Conservation (phyloP, 1,139 yeast species). For the Kurtzmaniella natalensis region DNA sequence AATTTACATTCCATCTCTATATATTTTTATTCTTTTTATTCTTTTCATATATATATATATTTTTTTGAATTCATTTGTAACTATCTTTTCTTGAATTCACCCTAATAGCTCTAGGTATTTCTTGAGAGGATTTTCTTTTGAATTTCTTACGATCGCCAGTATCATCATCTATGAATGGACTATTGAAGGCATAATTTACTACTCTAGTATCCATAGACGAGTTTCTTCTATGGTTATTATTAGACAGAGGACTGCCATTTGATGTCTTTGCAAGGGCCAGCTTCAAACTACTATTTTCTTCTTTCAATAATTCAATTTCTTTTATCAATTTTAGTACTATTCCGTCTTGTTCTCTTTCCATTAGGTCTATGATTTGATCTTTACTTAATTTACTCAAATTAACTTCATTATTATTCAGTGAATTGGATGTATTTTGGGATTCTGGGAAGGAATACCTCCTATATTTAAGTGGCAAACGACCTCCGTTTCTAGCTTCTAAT, state of each 20-base stretch:
- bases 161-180: not conserved
- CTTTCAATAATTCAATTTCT: slow-evolving; percentile 49
- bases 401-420: slow-evolving; percentile 2
- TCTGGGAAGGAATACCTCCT: slow-evolving; percentile 7
- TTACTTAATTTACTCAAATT: slow-evolving; percentile 12
- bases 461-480: not conserved
- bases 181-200: slow-evolving; percentile 2
- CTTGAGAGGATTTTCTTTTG: slow-evolving; percentile 5
- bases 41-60: no score
- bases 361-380: slow-evolving; percentile 53
- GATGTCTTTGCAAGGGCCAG: slow-evolving; percentile 6
- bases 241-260: slow-evolving; percentile 6
- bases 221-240: slow-evolving; percentile 6
- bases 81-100: not conserved
- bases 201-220: slow-evolving; percentile 10
- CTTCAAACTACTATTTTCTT: slow-evolving; percentile 42
- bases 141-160: slow-evolving; percentile 5
- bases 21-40: no score
- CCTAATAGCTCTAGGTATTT: slow-evolving; percentile 1
- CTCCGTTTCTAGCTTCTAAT: slow-evolving; percentile 1
- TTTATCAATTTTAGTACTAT: slow-evolving; percentile 55
- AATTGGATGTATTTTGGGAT: not conserved
- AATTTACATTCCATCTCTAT: no score
- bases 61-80: no score
- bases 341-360: slow-evolving; percentile 71